Conservation (phyloP, 164 flowering plant species). For the Paratinospora sagittata region DNA sequence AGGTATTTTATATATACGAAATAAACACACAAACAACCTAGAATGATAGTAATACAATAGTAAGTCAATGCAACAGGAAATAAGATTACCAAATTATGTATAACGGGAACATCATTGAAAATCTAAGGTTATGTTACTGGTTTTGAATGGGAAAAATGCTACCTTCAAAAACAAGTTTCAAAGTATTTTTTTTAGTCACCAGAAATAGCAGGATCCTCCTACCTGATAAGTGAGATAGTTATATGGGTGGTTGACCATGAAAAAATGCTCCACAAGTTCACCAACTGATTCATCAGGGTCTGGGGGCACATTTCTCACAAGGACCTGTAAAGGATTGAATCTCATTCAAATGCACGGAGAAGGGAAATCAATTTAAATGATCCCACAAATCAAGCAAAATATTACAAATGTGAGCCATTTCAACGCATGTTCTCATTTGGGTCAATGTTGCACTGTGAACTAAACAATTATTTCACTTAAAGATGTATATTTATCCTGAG, state of each 20-base stretch:
- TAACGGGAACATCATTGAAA: not conserved
- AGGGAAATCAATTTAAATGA: not conserved
- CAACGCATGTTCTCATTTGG: not conserved
- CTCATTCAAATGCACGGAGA: not conserved
- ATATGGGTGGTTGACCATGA: conserved; percentile 33
- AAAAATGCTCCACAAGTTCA: conserved; percentile 36
- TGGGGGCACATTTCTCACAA: conserved; percentile 37
- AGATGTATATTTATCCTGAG: not conserved
- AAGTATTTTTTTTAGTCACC: not conserved
- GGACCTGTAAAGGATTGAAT: conserved; percentile 25
- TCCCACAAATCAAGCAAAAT: not conserved
- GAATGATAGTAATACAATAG: not conserved
- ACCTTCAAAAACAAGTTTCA: not conserved
- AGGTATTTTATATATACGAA: not conserved
- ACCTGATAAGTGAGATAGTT: conserved; percentile 39
- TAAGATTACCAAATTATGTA: not conserved
- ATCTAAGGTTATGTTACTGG: not conserved
- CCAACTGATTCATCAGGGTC: conserved; percentile 33
- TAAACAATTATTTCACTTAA: not conserved
- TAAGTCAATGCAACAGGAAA: not conserved
- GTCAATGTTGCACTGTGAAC: not conserved
- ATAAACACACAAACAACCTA: not conserved
- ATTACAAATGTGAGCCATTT: not conserved
- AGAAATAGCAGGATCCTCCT: conserved; percentile 2
- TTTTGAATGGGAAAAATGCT: not conserved